Base-by-base conservation (phyloP, 768 basidiomycete species). In the Leccinum truebloodii region DNA sequence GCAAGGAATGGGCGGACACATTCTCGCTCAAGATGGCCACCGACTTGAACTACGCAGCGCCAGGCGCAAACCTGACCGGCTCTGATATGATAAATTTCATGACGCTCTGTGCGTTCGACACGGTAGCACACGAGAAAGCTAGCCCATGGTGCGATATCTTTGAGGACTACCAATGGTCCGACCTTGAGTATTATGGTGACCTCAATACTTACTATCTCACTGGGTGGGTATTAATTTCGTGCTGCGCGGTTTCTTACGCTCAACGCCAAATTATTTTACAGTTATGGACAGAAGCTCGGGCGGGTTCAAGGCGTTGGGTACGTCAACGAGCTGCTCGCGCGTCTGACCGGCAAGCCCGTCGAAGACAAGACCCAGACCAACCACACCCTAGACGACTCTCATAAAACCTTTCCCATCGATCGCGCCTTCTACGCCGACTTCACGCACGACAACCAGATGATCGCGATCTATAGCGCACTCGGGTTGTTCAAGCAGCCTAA, bases 231-330 rank as follows among this genome's bases (percentile, higher is more conserved):
- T 46, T 20, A 10, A 13, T 10, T 3, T 20, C 20, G 4, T 6
- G 4, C 44, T 12, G 20, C 20, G 20, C 44, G 4, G 12, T 46
- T 46, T 20, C 44, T 20, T 12, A 46, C 18, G 20, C 20, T 46
- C 44, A 46, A 46, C 20, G 20, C 41, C 10, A 2, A 44, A 44
- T 44, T 12, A 44, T 46, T 46, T 12, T 24, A 52, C n/a, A 88
- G 88, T n/a, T 84, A 89, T 59, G 91, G 90, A 12, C 83, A 85
- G 59, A 66, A 69, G 1, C 79, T 91, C 0, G 90, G 91, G 0
- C 85, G 75, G 2, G 85, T 92, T 7, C 90, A 91, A 70, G 91
- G 91, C 30, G 87, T 94, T 3, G 94, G 93, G 3, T 95, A 90
- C 72, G 78, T 90, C 68, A 94, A 94, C 71, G 94, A 94, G 75